Evolutionary conservation across 768 basidiomycete genomes (phyloP), one percentile per base, ranked within the genome.

Genomic region (Pleurotus tuber-regium): DNA sequence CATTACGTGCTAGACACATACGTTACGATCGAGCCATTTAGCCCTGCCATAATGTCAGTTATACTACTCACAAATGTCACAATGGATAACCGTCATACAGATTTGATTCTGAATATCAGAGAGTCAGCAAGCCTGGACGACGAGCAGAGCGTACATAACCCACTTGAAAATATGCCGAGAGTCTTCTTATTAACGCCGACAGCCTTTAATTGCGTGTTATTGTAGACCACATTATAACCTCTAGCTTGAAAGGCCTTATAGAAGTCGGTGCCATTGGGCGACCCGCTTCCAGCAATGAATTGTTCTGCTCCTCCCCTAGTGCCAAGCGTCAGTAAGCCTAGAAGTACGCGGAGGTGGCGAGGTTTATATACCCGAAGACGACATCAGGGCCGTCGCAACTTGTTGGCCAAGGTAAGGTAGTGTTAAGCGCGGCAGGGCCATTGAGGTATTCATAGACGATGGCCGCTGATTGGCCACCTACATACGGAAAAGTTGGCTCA

Each of bases 1-100:
- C n/a, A n/a, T n/a, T 33, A n/a, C 30, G 33, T 18, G 43, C 30
- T 2, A 41, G 39, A 50, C 38, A 44, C 63, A 29, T 36, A 68
- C 67, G 33, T 73, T 59, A 7, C 74, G 65, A 50, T 76, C 74
- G n/a, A 76, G 50, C 74, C 72, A 74, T 56, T 74, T 74, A 7
- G 74, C 73, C 70, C 68, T 72, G 50, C 36, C 40, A 7, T 44
- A 5, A 40, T 33, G 33, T 18, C 31, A 50, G 29, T 47, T 19
- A 36, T n/a, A 31, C 38, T 30, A 18, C 36, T n/a, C n/a, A n/a
- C n/a, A n/a, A n/a, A n/a, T n/a, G n/a, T n/a, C n/a, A n/a, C n/a
- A n/a, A n/a, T n/a, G n/a, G n/a, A n/a, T n/a, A n/a, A n/a, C n/a
- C n/a, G n/a, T 23, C 61, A 12, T 53, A 62, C 56, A 62, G 56